Conservation (phyloP, 768 basidiomycete species). For the Kwoniella heveanensis region DNA sequence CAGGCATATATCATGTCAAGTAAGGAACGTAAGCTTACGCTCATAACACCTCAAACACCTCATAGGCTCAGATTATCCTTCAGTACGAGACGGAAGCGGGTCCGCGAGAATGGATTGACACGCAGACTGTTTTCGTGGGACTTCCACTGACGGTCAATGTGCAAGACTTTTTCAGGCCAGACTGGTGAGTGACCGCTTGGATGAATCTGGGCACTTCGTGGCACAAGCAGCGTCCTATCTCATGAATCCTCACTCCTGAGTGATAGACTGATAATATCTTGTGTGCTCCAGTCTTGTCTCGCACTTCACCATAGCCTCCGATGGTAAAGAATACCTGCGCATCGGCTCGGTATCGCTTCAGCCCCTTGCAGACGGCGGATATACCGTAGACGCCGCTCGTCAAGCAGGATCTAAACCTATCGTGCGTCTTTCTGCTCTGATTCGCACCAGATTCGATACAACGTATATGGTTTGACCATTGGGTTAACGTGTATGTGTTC, state of each 20-base stretch:
- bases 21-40: background rate
- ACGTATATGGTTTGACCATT: too few relatives aligned
- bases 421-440: background rate
- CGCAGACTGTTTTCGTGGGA: conserved; percentile 60
- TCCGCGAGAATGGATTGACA: conserved; percentile 26
- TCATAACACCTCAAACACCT: background rate
- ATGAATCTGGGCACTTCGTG: too few relatives aligned
- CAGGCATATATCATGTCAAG: background rate
- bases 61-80: conserved; percentile 67
- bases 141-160: conserved; percentile 90
- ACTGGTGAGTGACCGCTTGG: conserved; percentile 68
- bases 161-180: conserved; percentile 90
- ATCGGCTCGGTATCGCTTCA: conserved; percentile 56
- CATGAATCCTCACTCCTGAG: too few relatives aligned
- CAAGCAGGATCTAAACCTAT: background rate
- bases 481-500: background rate
- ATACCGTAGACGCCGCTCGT: conserved; percentile 26
- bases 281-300: conserved; percentile 70
- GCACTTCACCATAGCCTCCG: conserved; percentile 84
- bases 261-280: too few relatives aligned
- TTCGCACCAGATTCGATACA: background rate
- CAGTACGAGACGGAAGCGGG: conserved; percentile 65
- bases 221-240: too few relatives aligned
- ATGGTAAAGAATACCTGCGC: conserved; percentile 76
- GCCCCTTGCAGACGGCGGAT: conserved; percentile 16